Base-by-base conservation (phyloP, 1,284 basidiomycete genomes). In the Cryptococcus sp. region DNA sequence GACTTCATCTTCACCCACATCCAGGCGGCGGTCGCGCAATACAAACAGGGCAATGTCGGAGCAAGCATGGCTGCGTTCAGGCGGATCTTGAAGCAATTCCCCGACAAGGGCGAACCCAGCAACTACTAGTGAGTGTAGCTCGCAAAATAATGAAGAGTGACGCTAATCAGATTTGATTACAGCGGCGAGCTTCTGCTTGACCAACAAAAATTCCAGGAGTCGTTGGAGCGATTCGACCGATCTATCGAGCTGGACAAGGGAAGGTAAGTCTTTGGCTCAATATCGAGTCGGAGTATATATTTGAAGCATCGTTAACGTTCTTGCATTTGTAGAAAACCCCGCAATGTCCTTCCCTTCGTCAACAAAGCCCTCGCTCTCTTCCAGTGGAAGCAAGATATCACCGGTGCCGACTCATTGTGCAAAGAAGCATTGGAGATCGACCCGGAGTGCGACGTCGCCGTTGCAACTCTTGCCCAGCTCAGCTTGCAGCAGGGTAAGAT, bases 341-440 rank as follows among this genome's bases (percentile, higher is more conserved):
- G 87, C 62, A 95, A 94, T 73, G 91, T 93, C n/a, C 83, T 95
- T 3, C 90, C 95, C 0, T 83, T 96, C 62, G 94, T 99, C 64
- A 99, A 99, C 86, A 97, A 97, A 79, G 94, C 95, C 20, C 86
- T 99, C 25, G 89, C 93, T 0, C 75, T 98, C 51, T 98, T 89
- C 84, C 95, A 98, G 81, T 95, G 90, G 89, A 91, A 93, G 78
- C 90, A 95, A 75, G 93, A 97, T 73, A 84, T 91, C 54, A 81
- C 79, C 3, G 86, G 85, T 0, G 94, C 94, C 8, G 93, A 96
- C 76, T 78, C 82, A 25, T 88, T 93, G 67, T 97, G 93, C 75
- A 81, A 87, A 59, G 88, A 97, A 75, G 96, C 96, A 0, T 81
- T 99, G 40, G 80, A 83, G 49, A 86, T 93, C 61, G 95, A 97